Conservation (phyloP, 352 stramenopile species). For the Pythium biforme region DNA sequence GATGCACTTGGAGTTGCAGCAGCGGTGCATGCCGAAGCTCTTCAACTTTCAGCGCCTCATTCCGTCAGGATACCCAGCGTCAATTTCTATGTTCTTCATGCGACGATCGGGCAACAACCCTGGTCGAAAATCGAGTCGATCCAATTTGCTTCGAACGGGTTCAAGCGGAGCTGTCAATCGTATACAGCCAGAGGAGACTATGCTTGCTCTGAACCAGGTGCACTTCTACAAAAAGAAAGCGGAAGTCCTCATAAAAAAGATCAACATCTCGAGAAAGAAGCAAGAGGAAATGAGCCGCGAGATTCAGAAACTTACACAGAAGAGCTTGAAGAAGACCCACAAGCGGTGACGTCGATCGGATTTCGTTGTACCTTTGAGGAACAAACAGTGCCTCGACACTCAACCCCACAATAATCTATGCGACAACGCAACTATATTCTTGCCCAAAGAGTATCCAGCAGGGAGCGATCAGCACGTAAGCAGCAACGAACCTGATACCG, state of each 20-base stretch:
- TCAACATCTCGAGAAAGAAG: slow-evolving; percentile 56
- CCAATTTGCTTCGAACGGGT: slow-evolving; percentile 14
- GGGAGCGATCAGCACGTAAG: neutral
- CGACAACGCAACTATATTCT: slow-evolving; percentile 6
- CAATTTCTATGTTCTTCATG: slow-evolving; percentile 19
- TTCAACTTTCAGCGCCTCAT: slow-evolving; percentile 45
- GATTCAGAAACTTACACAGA: slow-evolving; percentile 60
- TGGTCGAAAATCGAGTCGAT: slow-evolving; percentile 15
- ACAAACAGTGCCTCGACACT: neutral
- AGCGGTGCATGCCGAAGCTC: slow-evolving; percentile 42
- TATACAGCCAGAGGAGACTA: slow-evolving; percentile 54
- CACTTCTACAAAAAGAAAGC: slow-evolving; percentile 66
- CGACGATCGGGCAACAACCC: slow-evolving; percentile 5
- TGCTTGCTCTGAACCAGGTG: slow-evolving; percentile 53
- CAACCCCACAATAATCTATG: neutral
- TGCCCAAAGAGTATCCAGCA: neutral
- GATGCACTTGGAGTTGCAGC: slow-evolving; percentile 24
- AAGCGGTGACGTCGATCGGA: slow-evolving; percentile 10
- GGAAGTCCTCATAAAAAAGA: slow-evolving; percentile 65
- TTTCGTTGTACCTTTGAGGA: neutral
- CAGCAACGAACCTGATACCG: neutral
- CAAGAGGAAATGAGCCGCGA: slow-evolving; percentile 65
- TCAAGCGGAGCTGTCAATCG: slow-evolving; percentile 21
- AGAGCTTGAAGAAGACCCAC: slow-evolving; percentile 41
- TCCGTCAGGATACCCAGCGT: slow-evolving; percentile 27